Base-by-base conservation (phyloP, 2,329 filamentous ascomycete genomes). In the Pyrenochaeta sp. region DNA sequence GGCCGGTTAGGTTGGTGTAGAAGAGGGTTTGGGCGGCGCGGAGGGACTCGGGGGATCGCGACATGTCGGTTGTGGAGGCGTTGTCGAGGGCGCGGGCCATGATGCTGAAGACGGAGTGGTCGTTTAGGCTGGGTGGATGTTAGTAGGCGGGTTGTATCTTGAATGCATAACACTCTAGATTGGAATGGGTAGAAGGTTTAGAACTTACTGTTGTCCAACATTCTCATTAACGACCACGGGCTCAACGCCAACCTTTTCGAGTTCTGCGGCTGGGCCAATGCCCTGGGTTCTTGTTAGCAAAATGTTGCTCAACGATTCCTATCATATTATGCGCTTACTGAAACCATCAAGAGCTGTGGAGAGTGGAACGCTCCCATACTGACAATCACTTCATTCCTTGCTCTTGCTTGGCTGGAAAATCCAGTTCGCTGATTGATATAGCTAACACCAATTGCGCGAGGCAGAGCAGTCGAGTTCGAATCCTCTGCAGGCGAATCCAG, bases 271-370 rank as follows among this genome's bases (percentile, higher is more conserved):
- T 0, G 61, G 63, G 0, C 74, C 73, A 22, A 74, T 65, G 4
- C 72, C 73, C 19, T 62, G 65, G 0, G 53, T n/a, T n/a, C 39
- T 6, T 47, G 51, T 8, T 34, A 21, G 8, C 66, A 20, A n/a
- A 70, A 65, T n/a, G n/a, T n/a, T n/a, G n/a, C n/a, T n/a, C n/a
- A n/a, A n/a, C n/a, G n/a, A n/a, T n/a, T n/a, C n/a, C n/a, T n/a
- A n/a, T n/a, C n/a, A n/a, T n/a, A n/a, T n/a, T 2, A 68, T 60
- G 35, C 70, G 66, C 23, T 63, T 67, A 2, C 49, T 20, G 19
- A 71, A 56, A 74, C 48, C 62, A 72, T 68, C 9, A 74, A 55
- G 0, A 74, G 56, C 30, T 74, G 71, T n/a, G 72, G 72, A 3
- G 55, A 61, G 46, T 61, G 52, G 26, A 72, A 61, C 3, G 62